A percentile compares a stretch with the other conserved stretches of the same genome.
Evolutionary conservation across 495 filamentous ascomycete genomes (phyloP).

Genomic region (Tuber microsphaerosporum): DNA sequence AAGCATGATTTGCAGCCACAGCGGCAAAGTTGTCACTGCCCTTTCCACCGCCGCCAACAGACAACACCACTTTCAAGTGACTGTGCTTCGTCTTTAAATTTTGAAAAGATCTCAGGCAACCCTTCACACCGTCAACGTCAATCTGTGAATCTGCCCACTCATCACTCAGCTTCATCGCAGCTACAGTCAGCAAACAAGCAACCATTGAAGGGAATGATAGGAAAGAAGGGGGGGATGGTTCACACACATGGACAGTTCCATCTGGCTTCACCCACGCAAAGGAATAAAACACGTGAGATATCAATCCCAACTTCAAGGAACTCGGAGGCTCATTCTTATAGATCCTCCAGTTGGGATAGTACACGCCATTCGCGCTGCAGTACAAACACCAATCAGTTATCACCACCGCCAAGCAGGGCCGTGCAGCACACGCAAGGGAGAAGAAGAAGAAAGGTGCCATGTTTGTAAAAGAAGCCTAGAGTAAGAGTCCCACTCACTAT

Average conservation of each 20-base stretch:
- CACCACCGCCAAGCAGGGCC: neutral
- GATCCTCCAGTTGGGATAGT: slow-evolving; percentile 80
- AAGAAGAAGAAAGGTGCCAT: neutral
- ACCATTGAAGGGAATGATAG: slow-evolving; percentile 36
- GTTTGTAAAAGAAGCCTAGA: neutral
- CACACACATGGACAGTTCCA: slow-evolving; percentile 66
- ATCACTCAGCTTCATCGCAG: slow-evolving; percentile 62
- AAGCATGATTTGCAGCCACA: slow-evolving; percentile 57
- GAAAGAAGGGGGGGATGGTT: slow-evolving; percentile 36
- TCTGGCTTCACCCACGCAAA: slow-evolving; percentile 78
- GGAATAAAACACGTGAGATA: slow-evolving; percentile 81
- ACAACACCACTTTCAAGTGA: slow-evolving; percentile 72
- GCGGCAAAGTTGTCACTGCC: slow-evolving; percentile 71
- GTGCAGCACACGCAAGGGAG: neutral
- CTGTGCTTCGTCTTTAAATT: slow-evolving; percentile 66
- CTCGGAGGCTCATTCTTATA: slow-evolving; percentile 73
- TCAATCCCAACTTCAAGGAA: slow-evolving; percentile 59
- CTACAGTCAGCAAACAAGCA: slow-evolving; percentile 24
- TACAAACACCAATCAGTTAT: neutral
- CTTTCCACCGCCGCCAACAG: slow-evolving; percentile 74
- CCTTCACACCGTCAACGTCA: slow-evolving; percentile 67
- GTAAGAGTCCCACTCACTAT: slow-evolving; percentile 28
- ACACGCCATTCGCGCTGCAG: slow-evolving; percentile 61
- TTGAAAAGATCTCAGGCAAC: slow-evolving; percentile 69
- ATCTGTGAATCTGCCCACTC: slow-evolving; percentile 77